Conservation (phyloP, 805 yeast species). For the Saccharomycopsis amapae region DNA sequence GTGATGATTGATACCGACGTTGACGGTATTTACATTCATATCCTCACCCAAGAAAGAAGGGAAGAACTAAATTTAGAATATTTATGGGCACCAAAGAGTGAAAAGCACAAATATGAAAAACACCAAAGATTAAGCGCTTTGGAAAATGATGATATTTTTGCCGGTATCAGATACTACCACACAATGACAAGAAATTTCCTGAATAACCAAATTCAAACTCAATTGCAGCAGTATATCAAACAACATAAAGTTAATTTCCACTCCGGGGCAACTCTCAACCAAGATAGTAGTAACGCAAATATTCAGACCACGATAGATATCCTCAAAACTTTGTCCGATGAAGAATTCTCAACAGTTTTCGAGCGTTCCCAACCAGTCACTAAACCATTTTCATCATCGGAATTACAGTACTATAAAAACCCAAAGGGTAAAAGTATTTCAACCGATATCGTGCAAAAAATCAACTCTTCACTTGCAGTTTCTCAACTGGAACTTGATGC, state of each 20-base stretch:
- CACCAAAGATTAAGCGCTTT: constrained; percentile 20
- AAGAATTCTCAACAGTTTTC: too few species aligned
- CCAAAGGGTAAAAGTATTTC: not conserved
- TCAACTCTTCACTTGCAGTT: not conserved
- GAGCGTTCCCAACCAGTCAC: too few species aligned
- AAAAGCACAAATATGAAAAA: constrained; percentile 27
- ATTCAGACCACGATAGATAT: too few species aligned
- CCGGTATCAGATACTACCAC: constrained; percentile 39
- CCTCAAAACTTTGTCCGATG: too few species aligned
- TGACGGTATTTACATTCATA: constrained; percentile 61
- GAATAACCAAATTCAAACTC: too few species aligned
- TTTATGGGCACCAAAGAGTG: constrained; percentile 48
- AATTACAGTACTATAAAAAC: not conserved
- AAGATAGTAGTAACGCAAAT: too few species aligned
- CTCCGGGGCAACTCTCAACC: too few species aligned
- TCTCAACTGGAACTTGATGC: not conserved
- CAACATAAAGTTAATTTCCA: too few species aligned
- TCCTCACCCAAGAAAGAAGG: constrained; percentile 67
- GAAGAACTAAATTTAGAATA: constrained; percentile 61
- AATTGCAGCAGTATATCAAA: too few species aligned
- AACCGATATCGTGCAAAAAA: not conserved
- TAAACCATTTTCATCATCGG: too few species aligned
- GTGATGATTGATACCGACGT: constrained; percentile 63
- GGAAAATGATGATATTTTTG: constrained; percentile 33
- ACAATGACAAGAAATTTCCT: constrained; percentile 26